These are phyloP conservation scores for Aspergillus biplanus DNA, from an alignment of 495 filamentous ascomycete genomes.

Conservation along the genomic window DNA sequence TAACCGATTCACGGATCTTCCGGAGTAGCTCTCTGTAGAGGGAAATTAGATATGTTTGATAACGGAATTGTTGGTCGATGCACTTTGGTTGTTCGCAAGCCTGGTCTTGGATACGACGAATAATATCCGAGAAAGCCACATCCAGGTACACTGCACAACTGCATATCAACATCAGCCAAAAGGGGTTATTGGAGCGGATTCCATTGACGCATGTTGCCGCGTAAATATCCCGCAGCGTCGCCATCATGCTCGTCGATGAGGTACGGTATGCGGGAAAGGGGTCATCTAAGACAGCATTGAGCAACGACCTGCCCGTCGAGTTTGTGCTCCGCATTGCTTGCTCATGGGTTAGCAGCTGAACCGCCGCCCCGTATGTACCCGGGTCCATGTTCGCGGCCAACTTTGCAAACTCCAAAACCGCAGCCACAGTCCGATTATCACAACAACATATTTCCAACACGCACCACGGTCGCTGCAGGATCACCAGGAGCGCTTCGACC, in stretches of 20 bases:
- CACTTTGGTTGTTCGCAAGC: neutral
- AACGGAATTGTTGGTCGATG: neutral
- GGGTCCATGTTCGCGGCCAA: slow-evolving; percentile 14
- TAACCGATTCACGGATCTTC: neutral
- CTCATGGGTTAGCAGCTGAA: slow-evolving; percentile 20
- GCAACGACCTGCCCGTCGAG: neutral
- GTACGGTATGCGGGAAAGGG: neutral
- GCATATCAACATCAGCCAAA: slow-evolving; percentile 27
- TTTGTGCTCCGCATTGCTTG: neutral
- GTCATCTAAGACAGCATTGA: neutral
- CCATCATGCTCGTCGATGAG: neutral
- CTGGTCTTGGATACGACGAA: slow-evolving; percentile 7
- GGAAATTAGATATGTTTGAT: neutral
- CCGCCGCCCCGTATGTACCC: slow-evolving; percentile 17
- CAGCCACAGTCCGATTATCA: slow-evolving; percentile 16
- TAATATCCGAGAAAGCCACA: slow-evolving; percentile 19
- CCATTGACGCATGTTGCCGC: slow-evolving; percentile 7
- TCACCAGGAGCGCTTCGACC: slow-evolving; percentile 21
- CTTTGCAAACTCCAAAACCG: slow-evolving; percentile 12
- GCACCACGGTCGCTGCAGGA: slow-evolving; percentile 32
- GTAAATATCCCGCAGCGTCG: slow-evolving; percentile 12
- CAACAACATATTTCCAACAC: slow-evolving; percentile 30
- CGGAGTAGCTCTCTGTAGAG: neutral
- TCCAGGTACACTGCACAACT: slow-evolving; percentile 24
- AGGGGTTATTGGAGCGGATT: slow-evolving; percentile 23